Evolutionary conservation across 805 yeast species (phyloP), one percentile per base, ranked within the genome.

Genomic region (Ogataea philodendri): DNA sequence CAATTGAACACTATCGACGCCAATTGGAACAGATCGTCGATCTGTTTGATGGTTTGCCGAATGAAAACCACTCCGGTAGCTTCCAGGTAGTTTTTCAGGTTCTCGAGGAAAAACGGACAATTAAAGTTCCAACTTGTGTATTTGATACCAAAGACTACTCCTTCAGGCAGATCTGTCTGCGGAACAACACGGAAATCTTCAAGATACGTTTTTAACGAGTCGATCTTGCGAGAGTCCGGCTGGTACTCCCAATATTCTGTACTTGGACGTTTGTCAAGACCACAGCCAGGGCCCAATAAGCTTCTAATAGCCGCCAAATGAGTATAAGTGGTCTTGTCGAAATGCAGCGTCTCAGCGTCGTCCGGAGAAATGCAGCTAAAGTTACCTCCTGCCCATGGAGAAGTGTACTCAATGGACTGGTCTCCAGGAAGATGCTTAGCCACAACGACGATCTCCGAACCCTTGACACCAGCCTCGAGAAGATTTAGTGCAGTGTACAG

Each of bases 401-500:
- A 81, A 1, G 95, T 78, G 57, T 81, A 85, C 32, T 74, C 66
- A 39, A 74, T 74, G 4, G 87, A 77, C 45, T 76, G 81, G 51
- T 85, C 95, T 4, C 94, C 95, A 3, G 95, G 94, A 23, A 80
- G 57, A 48, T 70, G 73, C 51, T 81, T 74, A 6, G 85, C 90
- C 13, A 80, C 48, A 2, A 84, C 70, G 4, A 74, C 66, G 42
- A 85, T 71, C 5, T 71, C 59, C 1, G 53, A 37, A 1, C 72
- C 66, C 0, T 53, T 38, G 7, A 69, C 60, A 3, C 66, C 65
- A 8, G 60, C 61, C 9, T 65, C 59, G 21, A 76, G 44, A 9
- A 81, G 63, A 32, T 69, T 63, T 46, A 64, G 69, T 1, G 75
- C 68, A 9, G 87, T 79, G 56, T 81, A 81, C 6, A 82, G 64